Evolutionary conservation across 208 protist genomes (phyloP), one percentile per base, ranked within the genome.

Genomic region (Leishmania turanica): DNA sequence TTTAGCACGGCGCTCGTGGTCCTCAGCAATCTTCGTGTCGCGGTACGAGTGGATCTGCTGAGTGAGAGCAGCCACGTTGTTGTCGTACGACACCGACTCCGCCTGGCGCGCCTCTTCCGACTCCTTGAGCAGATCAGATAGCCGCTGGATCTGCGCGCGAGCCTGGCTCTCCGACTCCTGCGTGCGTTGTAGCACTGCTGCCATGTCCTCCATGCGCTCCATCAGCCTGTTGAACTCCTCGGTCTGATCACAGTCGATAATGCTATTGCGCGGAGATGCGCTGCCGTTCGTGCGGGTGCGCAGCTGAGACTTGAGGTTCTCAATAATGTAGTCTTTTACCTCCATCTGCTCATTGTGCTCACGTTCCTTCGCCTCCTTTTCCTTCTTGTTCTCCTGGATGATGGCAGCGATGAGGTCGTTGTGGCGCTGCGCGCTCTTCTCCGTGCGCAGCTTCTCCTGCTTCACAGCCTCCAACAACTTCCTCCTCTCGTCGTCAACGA

Each of bases 341-440:
- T 92, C 90, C 17, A 95, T 83, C 71, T 94, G 83, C 83, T 96
- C 93, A 19, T 93, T 90, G 82, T 91, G 91, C 89, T 95, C 93
- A 34, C 93, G 91, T 83, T 96, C 93, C 87, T 93, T 95, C 31
- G 91, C 91, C 79, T 96, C 91, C 86, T 91, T 95, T 84, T 96
- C 91, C 74, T 93, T 95, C 77, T 95, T 94, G 80, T 96, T 95
- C 71, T 95, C 93, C 54, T 95, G 91, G 19, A 94, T 87, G 56
- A 96, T 95, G 66, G 93, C 93, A 24, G 91, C 90, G 79, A 96
- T 92, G n/a, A 95, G 87, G 66, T 95, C 91, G 72, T 93, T 94
- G 75, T 95, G 90, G 17, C 89, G 91, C 49, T 93, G 84, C 49
- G 83, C 89, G 45, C 79, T 83, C 82, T 95, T 94, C 60, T 94